A percentile compares a stretch with the other conserved stretches of the same genome.
phyloP scores from a whole-genome alignment of 495 filamentous ascomycete species.

The Tuber borchii region DNA sequence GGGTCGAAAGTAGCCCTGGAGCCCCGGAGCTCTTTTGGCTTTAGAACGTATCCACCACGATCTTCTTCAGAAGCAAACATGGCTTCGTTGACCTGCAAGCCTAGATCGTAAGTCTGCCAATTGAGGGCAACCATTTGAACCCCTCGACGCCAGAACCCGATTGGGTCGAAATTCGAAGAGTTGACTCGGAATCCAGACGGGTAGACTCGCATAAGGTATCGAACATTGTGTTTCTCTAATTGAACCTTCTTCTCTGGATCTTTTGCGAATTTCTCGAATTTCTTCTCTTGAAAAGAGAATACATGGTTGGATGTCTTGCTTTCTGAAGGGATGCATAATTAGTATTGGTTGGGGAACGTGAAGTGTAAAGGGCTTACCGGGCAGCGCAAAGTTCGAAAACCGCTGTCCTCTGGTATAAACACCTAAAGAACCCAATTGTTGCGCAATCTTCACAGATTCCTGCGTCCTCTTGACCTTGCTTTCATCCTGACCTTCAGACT shows the following conservation, averaged over 20 bases:
- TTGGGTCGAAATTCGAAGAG: conserved; percentile 88
- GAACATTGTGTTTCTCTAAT: conserved; percentile 83
- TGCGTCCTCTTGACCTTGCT: conserved; percentile 63
- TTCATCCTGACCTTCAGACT: conserved; percentile 47
- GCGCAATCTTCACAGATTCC: conserved; percentile 84
- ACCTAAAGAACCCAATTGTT: conserved; percentile 73
- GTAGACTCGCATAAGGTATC: conserved; percentile 88
- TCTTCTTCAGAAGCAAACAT: conserved; percentile 95
- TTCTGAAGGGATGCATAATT: conserved; percentile 58
- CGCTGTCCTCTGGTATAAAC: conserved; percentile 86
- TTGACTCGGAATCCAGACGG: conserved; percentile 69
- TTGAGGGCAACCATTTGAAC: conserved; percentile 96
- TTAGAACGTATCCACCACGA: conserved; percentile 83
- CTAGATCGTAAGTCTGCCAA: conserved; percentile 95
- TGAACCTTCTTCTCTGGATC: conserved; percentile 61
- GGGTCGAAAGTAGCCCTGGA: conserved; percentile 39
- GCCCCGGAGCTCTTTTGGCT: conserved; percentile 71
- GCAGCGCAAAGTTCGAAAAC: conserved; percentile 49
- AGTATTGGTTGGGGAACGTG: not conserved
- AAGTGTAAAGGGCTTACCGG: conserved; percentile 28
- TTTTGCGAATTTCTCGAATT: conserved; percentile 69
- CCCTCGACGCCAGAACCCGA: conserved; percentile 85
- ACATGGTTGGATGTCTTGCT: conserved; percentile 84
- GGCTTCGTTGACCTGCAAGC: conserved; percentile 91
- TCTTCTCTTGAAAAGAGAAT: conserved; percentile 83